Evolutionary conservation across 1,139 yeast genomes (phyloP).

Genomic region (Geotrichum restrictum): DNA sequence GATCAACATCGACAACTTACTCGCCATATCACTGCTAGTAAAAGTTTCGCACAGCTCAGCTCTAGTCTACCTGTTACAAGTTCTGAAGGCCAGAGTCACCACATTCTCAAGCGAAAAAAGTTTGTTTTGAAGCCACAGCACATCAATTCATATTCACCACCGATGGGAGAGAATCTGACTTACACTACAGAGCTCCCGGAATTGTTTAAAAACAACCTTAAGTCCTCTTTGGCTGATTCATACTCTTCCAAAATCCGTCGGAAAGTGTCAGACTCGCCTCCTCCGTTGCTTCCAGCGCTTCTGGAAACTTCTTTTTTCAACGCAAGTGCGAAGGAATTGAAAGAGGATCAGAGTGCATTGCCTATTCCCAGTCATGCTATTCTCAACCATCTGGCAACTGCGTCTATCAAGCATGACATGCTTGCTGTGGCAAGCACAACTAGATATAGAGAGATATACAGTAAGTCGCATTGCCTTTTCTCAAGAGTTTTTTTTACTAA

Average conservation of each 20-base stretch:
- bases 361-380: constrained; percentile 95
- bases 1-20: constrained; percentile 88
- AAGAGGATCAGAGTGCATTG: constrained; percentile 59
- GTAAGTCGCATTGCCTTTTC: constrained; percentile 6
- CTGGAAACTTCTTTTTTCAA: constrained; percentile 87
- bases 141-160: constrained; percentile 23
- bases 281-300: constrained; percentile 96
- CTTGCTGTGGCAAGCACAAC: constrained; percentile 84
- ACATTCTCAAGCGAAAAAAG: constrained; percentile 7
- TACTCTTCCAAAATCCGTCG: constrained; percentile 45
- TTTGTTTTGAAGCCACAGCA: constrained; percentile 11
- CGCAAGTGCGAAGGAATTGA: constrained; percentile 53
- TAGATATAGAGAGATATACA: constrained; percentile 73
- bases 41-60: neutral
- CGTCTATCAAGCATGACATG: constrained; percentile 89
- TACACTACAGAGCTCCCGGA: constrained; percentile 79
- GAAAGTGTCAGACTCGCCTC: constrained; percentile 41
- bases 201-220: constrained; percentile 53
- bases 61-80: constrained; percentile 2
- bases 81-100: neutral
- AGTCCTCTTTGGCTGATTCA: constrained; percentile 35
- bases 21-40: no score
- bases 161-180: constrained; percentile 45
- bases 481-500: neutral
- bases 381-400: constrained; percentile 88